Conservation (phyloP, 106 monocot genomes). For the Xerophyta viscosa region DNA sequence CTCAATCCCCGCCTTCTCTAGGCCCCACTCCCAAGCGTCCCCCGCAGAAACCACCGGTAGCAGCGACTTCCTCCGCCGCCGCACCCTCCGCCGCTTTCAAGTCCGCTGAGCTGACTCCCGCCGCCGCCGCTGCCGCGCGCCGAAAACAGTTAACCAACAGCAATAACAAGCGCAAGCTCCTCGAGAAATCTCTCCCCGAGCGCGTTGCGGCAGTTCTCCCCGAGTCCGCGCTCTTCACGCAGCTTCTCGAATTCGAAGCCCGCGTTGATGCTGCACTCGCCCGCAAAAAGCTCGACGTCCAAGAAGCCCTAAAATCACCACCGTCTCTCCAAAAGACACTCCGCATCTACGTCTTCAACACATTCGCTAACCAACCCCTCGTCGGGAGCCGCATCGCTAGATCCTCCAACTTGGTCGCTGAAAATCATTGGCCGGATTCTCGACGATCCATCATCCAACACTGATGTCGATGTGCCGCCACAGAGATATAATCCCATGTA, state of each 20-base stretch:
- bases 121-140: conserved; percentile 25
- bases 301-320: conserved; percentile 71
- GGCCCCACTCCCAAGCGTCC: neutral
- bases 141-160: neutral
- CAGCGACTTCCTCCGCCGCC: conserved; percentile 17
- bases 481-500: conserved; percentile 51
- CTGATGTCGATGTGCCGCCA: conserved; percentile 32
- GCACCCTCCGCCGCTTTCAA: conserved; percentile 24
- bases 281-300: conserved; percentile 89
- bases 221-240: conserved; percentile 90
- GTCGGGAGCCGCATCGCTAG: conserved; percentile 15
- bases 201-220: conserved; percentile 89
- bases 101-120: conserved; percentile 70
- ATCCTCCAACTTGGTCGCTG: conserved; percentile 87
- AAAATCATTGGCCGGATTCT: conserved; percentile 80
- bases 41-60: neutral
- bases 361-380: conserved; percentile 57
- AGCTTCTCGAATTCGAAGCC: conserved; percentile 86
- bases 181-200: conserved; percentile 88
- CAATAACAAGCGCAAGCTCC: conserved; percentile 68
- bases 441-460: conserved; percentile 52
- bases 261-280: conserved; percentile 78
- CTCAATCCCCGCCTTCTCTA: neutral
- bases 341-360: conserved; percentile 90
- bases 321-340: conserved; percentile 80